Conservation (phyloP, 495 filamentous ascomycete genomes). For the Baudoinia panamericana region DNA sequence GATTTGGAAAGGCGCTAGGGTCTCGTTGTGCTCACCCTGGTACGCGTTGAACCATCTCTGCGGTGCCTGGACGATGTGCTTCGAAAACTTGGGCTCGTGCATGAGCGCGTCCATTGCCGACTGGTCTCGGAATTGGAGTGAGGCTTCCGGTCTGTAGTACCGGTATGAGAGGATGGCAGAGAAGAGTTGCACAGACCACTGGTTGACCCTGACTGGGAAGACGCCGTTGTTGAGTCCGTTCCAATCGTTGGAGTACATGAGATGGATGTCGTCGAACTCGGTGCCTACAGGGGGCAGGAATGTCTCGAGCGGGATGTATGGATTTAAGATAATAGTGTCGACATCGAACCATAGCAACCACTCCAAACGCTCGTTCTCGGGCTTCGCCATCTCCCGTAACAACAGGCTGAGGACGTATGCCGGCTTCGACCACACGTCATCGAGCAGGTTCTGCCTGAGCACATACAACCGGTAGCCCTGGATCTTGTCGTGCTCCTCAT, state of each 20-base stretch:
- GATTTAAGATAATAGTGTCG: conserved; percentile 42
- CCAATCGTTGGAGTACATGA: conserved; percentile 39
- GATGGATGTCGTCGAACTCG: conserved; percentile 33
- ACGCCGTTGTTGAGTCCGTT: conserved; percentile 45
- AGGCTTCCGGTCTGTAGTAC: conserved; percentile 30
- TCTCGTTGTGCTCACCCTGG: conserved; percentile 24
- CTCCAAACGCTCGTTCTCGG: conserved; percentile 34
- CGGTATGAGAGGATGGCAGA: conserved; percentile 35
- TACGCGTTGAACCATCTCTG: conserved; percentile 35
- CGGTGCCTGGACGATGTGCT: conserved; percentile 20
- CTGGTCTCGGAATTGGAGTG: conserved; percentile 31
- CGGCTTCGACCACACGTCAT: conserved; percentile 36
- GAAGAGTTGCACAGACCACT: conserved; percentile 39
- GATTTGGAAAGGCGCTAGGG: conserved; percentile 23
- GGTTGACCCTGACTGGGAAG: conserved; percentile 38
- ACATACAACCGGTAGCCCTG: conserved; percentile 27
- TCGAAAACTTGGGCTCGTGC: conserved; percentile 24
- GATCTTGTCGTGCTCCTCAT: conserved; percentile 25
- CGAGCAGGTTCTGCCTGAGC: conserved; percentile 23
- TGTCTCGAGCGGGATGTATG: conserved; percentile 37
- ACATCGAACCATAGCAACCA: conserved; percentile 44
- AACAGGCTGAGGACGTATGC: conserved; percentile 37
- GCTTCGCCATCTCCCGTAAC: conserved; percentile 38
- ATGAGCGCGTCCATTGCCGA: conserved; percentile 26
- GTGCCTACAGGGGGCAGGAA: conserved; percentile 37